Evolutionary conservation across 1,284 basidiomycete species (phyloP), one percentile per base, ranked within the genome.

Genomic region (Fomitiporia mediterranea): DNA sequence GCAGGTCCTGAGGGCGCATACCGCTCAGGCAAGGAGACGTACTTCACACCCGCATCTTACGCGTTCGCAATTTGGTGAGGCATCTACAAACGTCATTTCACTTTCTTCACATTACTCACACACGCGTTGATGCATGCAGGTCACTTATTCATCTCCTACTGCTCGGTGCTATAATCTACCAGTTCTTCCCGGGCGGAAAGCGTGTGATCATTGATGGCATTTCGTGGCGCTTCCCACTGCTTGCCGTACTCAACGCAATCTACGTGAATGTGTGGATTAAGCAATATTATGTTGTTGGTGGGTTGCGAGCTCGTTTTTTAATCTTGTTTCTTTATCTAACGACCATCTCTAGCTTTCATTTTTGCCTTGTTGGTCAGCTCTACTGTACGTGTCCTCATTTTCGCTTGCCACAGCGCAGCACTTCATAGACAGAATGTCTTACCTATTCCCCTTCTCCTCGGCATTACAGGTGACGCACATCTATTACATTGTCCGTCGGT

Each of bases 391-490:
- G n/a, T n/a, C n/a, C n/a, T n/a, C n/a, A n/a, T n/a, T n/a, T n/a
- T n/a, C n/a, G n/a, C n/a, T n/a, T n/a, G n/a, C n/a, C n/a, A n/a
- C n/a, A n/a, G n/a, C n/a, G n/a, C n/a, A n/a, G n/a, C n/a, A n/a
- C n/a, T n/a, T n/a, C n/a, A n/a, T n/a, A n/a, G n/a, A n/a, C n/a
- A n/a, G n/a, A n/a, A n/a, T n/a, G n/a, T n/a, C n/a, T n/a, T n/a
- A n/a, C n/a, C n/a, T n/a, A n/a, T n/a, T n/a, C n/a, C n/a, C n/a
- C n/a, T n/a, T n/a, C n/a, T n/a, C n/a, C n/a, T n/a, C n/a, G n/a
- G n/a, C n/a, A n/a, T n/a, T n/a, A n/a, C n/a, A n/a, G n/a, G n/a
- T 92, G 4, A 90, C 88, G 68, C 90, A 96, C 72, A 91, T 96
- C 69, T 98, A 97, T 76, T 95, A 94, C 67, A 77, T 89, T 60